phyloP scores from a whole-genome alignment of 148 eudicot species.

The Cornus controversa region DNA sequence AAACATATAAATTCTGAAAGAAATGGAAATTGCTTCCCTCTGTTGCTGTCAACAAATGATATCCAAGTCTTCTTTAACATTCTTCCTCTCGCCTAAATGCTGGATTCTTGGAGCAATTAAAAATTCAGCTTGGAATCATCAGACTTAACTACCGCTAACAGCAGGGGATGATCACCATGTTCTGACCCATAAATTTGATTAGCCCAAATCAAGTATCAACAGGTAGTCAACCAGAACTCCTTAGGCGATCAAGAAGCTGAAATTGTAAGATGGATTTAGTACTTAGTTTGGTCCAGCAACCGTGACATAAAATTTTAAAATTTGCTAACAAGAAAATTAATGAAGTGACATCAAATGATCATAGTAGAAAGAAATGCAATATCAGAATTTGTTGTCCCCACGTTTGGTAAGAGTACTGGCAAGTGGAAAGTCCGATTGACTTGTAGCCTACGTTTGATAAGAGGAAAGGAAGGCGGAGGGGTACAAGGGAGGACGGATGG shows the following conservation, averaged over 20 bases:
- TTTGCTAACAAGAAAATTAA: neutral
- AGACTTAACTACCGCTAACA: neutral
- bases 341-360: neutral
- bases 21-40: neutral
- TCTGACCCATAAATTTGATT: too few relatives aligned
- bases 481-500: too few relatives aligned
- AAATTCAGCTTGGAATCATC: neutral
- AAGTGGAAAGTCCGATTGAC: neutral
- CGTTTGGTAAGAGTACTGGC: neutral
- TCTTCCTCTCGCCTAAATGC: neutral
- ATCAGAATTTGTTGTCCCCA: neutral
- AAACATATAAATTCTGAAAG: too few relatives aligned
- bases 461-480: too few relatives aligned
- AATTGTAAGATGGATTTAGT: neutral
- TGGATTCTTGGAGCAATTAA: neutral
- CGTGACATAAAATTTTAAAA: neutral
- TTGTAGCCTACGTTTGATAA: too few relatives aligned
- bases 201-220: neutral
- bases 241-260: conserved; percentile 15
- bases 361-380: neutral
- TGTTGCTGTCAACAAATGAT: neutral
- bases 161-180: neutral
- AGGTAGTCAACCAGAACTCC: neutral
- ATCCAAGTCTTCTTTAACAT: neutral
- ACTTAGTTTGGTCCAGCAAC: neutral